Base-by-base conservation (phyloP, 345 rosid species). In the Populus davidiana region DNA sequence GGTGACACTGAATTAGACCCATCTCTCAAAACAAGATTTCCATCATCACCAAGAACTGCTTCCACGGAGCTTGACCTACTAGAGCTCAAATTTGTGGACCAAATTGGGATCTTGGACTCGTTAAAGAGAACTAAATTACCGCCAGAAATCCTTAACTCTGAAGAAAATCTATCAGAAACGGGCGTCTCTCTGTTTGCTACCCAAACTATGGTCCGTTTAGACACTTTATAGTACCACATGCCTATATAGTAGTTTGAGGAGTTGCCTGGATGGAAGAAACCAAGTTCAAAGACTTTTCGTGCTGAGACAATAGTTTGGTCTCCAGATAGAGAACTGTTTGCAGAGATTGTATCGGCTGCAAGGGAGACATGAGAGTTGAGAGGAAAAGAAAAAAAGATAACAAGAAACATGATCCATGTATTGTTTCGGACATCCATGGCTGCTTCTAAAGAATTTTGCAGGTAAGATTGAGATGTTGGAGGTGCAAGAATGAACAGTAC, bases 141-240 rank as follows among this genome's bases (percentile, higher is more conserved):
- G 50, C 77, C 47, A 23, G 86, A 87, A 64, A 94, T 85, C 81
- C 78, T 88, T 70, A 94, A 82, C 44, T 78, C 79, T 0, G 94
- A 85, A 17, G 89, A 80, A 71, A 3, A 39, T 23, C 67, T 85
- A 72, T 90, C 85, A 25, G 79, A 75, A 77, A 92, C 80, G 5
- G 96, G 92, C n/a, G 39, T 76, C 41, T 85, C 90, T 71, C 96
- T 86, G 71, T 92, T 94, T 62, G 98, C 97, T 10, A 92, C 93
- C 98, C 97, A 92, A 36, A 91, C 89, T 1, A 80, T 0, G 50
- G 91, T 89, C 68, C 0, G 85, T n/a, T 1, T 0, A 66, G 89
- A 69, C 36, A 92, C 75, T 41, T 80, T 64, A 2, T 75, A 56
- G 81, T 89, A 92, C 97, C 91, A 89, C 79, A 89, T 90, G 69